phyloP scores from a whole-genome alignment of 2,329 filamentous ascomycete species.

The Pyrenophora tritici-repentis region DNA sequence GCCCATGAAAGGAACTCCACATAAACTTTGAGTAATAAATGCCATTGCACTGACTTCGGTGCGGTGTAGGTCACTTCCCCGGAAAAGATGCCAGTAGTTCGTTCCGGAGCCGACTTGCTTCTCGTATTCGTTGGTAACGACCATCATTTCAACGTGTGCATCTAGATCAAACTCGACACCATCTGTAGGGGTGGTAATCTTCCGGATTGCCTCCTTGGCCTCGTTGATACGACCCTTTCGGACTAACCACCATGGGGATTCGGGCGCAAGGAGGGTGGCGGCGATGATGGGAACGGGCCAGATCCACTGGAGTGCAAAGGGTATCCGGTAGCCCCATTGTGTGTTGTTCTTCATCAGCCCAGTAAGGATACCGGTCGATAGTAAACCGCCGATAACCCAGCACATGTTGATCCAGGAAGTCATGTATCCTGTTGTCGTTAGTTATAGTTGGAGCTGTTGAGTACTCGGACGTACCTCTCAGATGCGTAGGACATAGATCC shows the following conservation, averaged over 20 bases:
- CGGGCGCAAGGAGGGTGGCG: slow-evolving; percentile 68
- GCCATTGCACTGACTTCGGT: slow-evolving; percentile 67
- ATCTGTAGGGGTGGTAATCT: slow-evolving; percentile 60
- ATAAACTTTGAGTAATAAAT: slow-evolving; percentile 51
- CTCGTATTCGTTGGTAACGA: slow-evolving; percentile 79
- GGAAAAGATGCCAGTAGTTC: slow-evolving; percentile 80
- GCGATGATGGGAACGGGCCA: slow-evolving; percentile 70
- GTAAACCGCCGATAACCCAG: slow-evolving; percentile 69
- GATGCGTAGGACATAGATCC: slow-evolving; percentile 68
- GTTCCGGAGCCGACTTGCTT: slow-evolving; percentile 68
- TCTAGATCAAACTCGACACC: slow-evolving; percentile 46
- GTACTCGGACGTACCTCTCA: slow-evolving; percentile 53
- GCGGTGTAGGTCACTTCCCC: slow-evolving; percentile 73
- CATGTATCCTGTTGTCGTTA: slow-evolving; percentile 29
- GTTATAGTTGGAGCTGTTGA: neutral
- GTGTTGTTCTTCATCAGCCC: slow-evolving; percentile 66
- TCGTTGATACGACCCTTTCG: slow-evolving; percentile 65
- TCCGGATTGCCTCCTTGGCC: slow-evolving; percentile 66
- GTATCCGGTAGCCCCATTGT: slow-evolving; percentile 67
- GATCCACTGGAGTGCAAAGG: slow-evolving; percentile 73
- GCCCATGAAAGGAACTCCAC: slow-evolving; percentile 32
- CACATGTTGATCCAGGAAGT: slow-evolving; percentile 72
- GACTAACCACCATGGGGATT: slow-evolving; percentile 53
- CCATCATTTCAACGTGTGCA: slow-evolving; percentile 80
- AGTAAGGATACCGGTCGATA: slow-evolving; percentile 71